Percentiles rank a stretch among this genome's conserved stretches.
These are phyloP conservation scores for Ogataea zsoltii DNA, from an alignment of 805 yeast species.

Conservation along the genomic window DNA sequence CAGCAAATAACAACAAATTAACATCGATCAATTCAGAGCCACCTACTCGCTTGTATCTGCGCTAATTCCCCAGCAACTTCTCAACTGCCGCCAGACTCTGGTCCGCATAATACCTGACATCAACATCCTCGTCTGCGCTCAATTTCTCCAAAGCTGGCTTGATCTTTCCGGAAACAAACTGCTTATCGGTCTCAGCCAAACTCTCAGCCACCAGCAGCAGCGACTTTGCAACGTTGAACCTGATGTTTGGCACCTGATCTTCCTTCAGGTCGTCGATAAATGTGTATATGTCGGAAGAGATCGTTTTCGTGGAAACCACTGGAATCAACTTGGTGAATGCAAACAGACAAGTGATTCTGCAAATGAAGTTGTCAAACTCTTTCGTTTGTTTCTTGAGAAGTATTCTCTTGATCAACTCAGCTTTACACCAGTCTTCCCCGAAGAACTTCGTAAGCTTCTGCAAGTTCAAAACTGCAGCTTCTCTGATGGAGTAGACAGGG, in stretches of 20 bases:
- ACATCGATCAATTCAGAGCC: too few relatives aligned
- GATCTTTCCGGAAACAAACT: slow-evolving; percentile 51
- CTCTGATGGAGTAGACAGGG: slow-evolving; percentile 92
- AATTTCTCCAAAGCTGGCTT: slow-evolving; percentile 66
- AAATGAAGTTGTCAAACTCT: slow-evolving; percentile 68
- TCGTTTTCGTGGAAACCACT: slow-evolving; percentile 59
- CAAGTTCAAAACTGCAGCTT: slow-evolving; percentile 88
- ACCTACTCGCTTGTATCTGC: too few relatives aligned
- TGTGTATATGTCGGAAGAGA: slow-evolving; percentile 71
- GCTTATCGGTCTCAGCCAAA: slow-evolving; percentile 36
- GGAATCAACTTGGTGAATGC: slow-evolving; percentile 83
- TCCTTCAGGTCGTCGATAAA: slow-evolving; percentile 68
- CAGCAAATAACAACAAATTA: too few relatives aligned
- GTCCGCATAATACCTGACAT: slow-evolving; percentile 83
- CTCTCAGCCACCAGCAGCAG: slow-evolving; percentile 61
- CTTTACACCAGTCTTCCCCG: slow-evolving; percentile 92
- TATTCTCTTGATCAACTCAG: slow-evolving; percentile 77
- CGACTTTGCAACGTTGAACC: slow-evolving; percentile 93
- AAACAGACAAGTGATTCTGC: slow-evolving; percentile 87
- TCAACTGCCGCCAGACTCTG: slow-evolving; percentile 40
- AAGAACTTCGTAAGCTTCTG: slow-evolving; percentile 79
- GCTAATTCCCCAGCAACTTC: slow-evolving; percentile 16
- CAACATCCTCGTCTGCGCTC: slow-evolving; percentile 74
- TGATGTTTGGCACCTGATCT: slow-evolving; percentile 91
- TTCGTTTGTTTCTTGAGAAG: slow-evolving; percentile 43